Evolutionary conservation across 2,329 filamentous ascomycete genomes (phyloP), one percentile per base, ranked within the genome.

Genomic region (Tolypocladium sp.): DNA sequence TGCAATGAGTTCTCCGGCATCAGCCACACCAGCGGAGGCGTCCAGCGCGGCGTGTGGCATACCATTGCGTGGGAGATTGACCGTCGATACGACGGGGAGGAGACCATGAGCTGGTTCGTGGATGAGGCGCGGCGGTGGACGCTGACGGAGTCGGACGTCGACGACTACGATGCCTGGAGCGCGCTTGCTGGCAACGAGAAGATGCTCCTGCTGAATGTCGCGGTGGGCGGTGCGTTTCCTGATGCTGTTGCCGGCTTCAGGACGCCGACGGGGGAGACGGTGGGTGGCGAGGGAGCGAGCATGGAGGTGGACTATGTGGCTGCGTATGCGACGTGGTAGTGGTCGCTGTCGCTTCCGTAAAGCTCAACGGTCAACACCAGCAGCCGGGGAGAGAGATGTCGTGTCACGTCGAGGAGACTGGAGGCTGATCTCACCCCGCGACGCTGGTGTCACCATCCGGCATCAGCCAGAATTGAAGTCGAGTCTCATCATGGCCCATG

Each of bases 1-100:
- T 79, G 77, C 64, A 70, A 73, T 46, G 77, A 79, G 65, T 69
- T 70, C 30, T 68, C 64, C 22, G 76, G 77, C 22, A 61, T 75
- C 55, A 65, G 64, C 22, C 44, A 58, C 37, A 52, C 51, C 35
- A 65, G 58, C 22, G 58, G 61, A 9, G 22, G 56, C 46, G 59
- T 73, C 15, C 57, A 60, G 5, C 65, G 68, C 27, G 71, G 69
- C 35, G 62, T 61, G 20, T 79, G 70, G 63, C 67, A 75, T 64
- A 69, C 67, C 2, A 57, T 71, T 20, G 64, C 69, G 1, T 69
- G 70, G 56, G 64, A 72, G 58, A 67, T 76, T 17, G 72, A 76
- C 59, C 68, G 71, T 12, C 46, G 61, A n/a, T 54, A 13, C 30
- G 56, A 60, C 58, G 35, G 57, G 20, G 58, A 65, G 20, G 71